phyloP scores from a whole-genome alignment of 768 basidiomycete genomes.

The Mycena alexandri region DNA sequence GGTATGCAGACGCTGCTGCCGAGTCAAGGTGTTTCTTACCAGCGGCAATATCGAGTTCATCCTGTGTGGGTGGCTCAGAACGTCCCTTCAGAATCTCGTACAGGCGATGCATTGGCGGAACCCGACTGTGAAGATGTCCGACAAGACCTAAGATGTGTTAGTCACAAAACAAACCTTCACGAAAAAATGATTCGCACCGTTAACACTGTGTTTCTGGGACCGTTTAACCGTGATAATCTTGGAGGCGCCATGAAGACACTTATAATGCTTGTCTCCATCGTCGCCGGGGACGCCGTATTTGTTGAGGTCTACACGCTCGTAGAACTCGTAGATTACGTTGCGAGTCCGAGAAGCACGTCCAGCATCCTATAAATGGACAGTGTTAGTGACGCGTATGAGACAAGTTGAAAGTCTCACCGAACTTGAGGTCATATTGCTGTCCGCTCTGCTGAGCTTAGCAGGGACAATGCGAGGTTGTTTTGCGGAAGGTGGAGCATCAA shows the following conservation, averaged over 20 bases:
- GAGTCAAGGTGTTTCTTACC: constrained; percentile 21
- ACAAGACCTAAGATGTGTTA: constrained; percentile 25
- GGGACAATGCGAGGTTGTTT: no score
- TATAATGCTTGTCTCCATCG: constrained; percentile 30
- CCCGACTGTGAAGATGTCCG: constrained; percentile 18
- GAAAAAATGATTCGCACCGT: background rate
- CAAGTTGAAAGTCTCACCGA: background rate
- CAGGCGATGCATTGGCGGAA: constrained; percentile 28
- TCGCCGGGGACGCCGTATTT: constrained; percentile 20
- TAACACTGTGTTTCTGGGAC: constrained; percentile 15
- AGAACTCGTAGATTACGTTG: constrained; percentile 33
- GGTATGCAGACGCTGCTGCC: constrained; percentile 15
- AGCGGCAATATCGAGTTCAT: constrained; percentile 26
- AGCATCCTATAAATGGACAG: no score
- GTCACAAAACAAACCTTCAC: no score
- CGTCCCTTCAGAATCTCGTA: constrained; percentile 29
- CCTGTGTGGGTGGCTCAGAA: constrained; percentile 14
- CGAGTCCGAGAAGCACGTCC: background rate
- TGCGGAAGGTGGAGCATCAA: background rate
- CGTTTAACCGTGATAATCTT: constrained; percentile 27
- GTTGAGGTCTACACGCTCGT: constrained; percentile 17
- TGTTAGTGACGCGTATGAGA: no score
- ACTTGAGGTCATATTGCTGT: background rate
- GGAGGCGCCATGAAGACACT: constrained; percentile 33
- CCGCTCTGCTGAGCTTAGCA: background rate